Percentiles rank a stretch among this genome's conserved stretches.
These are phyloP conservation scores for Aphanomyces invadans DNA, from an alignment of 352 stramenopile species.

Conservation along the genomic window DNA sequence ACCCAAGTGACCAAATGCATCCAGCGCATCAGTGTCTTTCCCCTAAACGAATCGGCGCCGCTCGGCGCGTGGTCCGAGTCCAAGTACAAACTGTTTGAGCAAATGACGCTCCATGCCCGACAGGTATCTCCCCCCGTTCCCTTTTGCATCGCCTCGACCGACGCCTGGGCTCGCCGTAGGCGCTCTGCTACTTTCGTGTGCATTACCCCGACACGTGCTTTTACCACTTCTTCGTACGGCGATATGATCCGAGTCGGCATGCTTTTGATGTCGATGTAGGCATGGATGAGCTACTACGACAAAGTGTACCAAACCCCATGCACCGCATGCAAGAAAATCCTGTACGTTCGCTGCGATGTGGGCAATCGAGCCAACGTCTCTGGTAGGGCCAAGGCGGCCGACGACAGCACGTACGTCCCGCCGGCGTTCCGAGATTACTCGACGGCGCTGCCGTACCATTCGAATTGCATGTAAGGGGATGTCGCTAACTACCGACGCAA, in stretches of 20 bases:
- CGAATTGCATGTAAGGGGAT: slow-evolving; percentile 59
- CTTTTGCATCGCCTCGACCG: too few relatives aligned
- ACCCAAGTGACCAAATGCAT: slow-evolving; percentile 82
- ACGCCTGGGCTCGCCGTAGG: too few relatives aligned
- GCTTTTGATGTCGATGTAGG: slow-evolving; percentile 25
- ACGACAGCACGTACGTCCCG: slow-evolving; percentile 72
- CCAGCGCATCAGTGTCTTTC: slow-evolving; percentile 68
- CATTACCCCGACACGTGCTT: slow-evolving; percentile 81
- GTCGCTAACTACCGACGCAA: too few relatives aligned
- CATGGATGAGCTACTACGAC: slow-evolving; percentile 80
- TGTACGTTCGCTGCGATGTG: slow-evolving; percentile 24
- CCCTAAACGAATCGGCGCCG: slow-evolving; percentile 63
- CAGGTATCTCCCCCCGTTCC: too few relatives aligned
- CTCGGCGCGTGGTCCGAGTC: slow-evolving; percentile 77
- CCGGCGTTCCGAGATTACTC: slow-evolving; percentile 81
- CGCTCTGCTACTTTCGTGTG: slow-evolving; percentile 74
- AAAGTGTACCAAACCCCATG: slow-evolving; percentile 85
- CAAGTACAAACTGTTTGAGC: slow-evolving; percentile 67
- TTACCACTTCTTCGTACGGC: slow-evolving; percentile 60
- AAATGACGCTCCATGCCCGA: slow-evolving; percentile 64
- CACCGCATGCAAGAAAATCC: slow-evolving; percentile 77
- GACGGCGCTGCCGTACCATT: slow-evolving; percentile 72
- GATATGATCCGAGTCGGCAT: neutral
- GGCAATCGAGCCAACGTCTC: neutral
- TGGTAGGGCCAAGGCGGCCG: slow-evolving; percentile 50